phyloP scores from a whole-genome alignment of 1,139 yeast species.

The Diutina scorzettiae region DNA sequence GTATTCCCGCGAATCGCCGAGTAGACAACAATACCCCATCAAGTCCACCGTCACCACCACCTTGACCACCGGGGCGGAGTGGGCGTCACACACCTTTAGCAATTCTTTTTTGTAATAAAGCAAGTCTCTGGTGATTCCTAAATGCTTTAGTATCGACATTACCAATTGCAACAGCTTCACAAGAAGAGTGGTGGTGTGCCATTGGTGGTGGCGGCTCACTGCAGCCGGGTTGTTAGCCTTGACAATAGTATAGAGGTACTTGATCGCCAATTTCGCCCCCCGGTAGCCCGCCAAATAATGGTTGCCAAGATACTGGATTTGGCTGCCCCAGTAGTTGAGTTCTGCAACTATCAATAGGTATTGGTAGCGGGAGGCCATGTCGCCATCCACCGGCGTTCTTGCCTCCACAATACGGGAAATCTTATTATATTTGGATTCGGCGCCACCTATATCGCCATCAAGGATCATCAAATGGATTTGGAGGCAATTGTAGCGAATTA shows the following conservation, averaged over 20 bases:
- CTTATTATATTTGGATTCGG: background rate
- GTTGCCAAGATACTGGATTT: background rate
- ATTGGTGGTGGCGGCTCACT: background rate
- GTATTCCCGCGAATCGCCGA: background rate
- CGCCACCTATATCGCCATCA: background rate
- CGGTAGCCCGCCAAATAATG: background rate
- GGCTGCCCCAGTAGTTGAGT: background rate
- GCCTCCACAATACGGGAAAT: background rate
- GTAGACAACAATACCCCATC: background rate
- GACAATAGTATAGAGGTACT: background rate
- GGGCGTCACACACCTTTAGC: background rate
- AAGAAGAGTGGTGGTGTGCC: background rate
- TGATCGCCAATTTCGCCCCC: background rate
- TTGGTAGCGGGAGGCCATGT: background rate
- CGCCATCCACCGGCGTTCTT: background rate
- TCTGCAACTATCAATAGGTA: background rate
- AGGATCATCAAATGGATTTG: background rate
- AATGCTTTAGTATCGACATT: background rate
- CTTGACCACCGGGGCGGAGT: background rate
- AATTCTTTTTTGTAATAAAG: background rate
- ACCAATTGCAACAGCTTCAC: background rate
- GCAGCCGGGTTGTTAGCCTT: background rate
- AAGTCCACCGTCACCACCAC: background rate
- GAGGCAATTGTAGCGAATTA: background rate
- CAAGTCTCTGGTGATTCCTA: constrained; percentile 2